Base-by-base conservation (phyloP, 78 protist species). In the Dictyostelium firmibasis region DNA sequence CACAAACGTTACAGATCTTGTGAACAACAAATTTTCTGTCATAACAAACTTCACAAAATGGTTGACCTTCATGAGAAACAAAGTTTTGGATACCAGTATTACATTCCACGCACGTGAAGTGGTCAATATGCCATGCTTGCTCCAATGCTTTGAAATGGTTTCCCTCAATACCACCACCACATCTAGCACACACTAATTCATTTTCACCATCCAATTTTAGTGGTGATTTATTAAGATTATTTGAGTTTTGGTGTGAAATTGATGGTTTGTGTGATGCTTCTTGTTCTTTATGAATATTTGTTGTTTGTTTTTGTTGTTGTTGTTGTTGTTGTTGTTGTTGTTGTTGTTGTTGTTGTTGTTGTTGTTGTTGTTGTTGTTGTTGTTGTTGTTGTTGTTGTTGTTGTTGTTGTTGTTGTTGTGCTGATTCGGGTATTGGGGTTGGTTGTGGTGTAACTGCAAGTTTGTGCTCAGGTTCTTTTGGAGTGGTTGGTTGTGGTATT, bases 51-150 rank as follows among this genome's bases (percentile, higher is more conserved):
- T 88, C 93, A 50, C 93, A 88, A 23, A 78, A 88, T 57, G 93
- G 86, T 41, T 88, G 84, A 44, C 72, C 83, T 14, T 62, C 77
- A 31, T 75, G 93, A 43, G 74, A 76, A 25, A 88, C 93, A 76
- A 79, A 88, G 81, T 82, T 88, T 76, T 88, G 93, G 33, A 88
- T 88, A 8, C 44, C 44, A 23, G 25, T 67, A 50, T 77, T 18
- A 44, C 93, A 88, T 41, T 76, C 85, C 3, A 53, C 53, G 16
- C 93, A 88, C 4, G 93, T 88, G 33, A 88, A 88, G 35, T 88
- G 93, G 10, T 88, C 93, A 64, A 88, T 79, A 23, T 88, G 93
- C 93, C 93, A 88, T 57, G 93, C 93, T 88, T 75, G 67, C 9
- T 88, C 93, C 20, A 88, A 43, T n/a, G 93, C 93, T 38, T 88